Evolutionary conservation across 768 basidiomycete species (phyloP).

Genomic region (Boletus subcaerulescens): DNA sequence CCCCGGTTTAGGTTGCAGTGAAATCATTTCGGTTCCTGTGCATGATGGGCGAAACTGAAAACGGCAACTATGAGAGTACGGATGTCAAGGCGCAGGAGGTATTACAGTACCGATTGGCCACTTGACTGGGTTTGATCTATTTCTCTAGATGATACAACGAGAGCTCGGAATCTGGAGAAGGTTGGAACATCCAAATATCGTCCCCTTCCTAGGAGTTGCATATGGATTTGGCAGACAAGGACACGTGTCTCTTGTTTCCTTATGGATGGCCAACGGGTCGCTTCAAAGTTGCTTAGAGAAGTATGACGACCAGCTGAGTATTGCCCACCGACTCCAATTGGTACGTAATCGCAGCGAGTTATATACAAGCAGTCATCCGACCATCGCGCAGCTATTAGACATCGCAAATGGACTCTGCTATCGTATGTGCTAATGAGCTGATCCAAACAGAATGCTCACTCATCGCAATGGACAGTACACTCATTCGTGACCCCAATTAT

Average conservation of each 20-base stretch:
- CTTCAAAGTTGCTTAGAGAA: not conserved
- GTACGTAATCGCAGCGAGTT: not conserved
- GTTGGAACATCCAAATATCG: not conserved
- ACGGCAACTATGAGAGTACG: too few relatives aligned
- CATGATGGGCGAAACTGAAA: too few relatives aligned
- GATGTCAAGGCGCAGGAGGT: too few relatives aligned
- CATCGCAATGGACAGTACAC: conserved; percentile 2
- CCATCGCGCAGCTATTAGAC: conserved; percentile 3
- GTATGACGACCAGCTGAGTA: not conserved
- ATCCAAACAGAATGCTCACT: too few relatives aligned
- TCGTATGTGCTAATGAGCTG: not conserved
- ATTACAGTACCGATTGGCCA: too few relatives aligned
- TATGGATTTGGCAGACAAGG: conserved; percentile 21
- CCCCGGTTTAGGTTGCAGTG: not conserved
- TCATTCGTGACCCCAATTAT: not conserved
- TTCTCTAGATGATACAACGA: not conserved
- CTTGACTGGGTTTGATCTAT: not conserved
- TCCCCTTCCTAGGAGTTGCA: conserved; percentile 11
- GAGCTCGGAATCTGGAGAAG: not conserved
- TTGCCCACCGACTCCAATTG: conserved; percentile 5
- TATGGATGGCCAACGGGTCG: conserved; percentile 4
- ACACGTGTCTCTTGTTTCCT: not conserved
- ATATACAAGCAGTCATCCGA: not conserved
- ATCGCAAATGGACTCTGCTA: conserved; percentile 7
- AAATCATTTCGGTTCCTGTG: not conserved